These are phyloP conservation scores for Polyplosphaeria fusca DNA, from an alignment of 495 filamentous ascomycete species.

Conservation along the genomic window DNA sequence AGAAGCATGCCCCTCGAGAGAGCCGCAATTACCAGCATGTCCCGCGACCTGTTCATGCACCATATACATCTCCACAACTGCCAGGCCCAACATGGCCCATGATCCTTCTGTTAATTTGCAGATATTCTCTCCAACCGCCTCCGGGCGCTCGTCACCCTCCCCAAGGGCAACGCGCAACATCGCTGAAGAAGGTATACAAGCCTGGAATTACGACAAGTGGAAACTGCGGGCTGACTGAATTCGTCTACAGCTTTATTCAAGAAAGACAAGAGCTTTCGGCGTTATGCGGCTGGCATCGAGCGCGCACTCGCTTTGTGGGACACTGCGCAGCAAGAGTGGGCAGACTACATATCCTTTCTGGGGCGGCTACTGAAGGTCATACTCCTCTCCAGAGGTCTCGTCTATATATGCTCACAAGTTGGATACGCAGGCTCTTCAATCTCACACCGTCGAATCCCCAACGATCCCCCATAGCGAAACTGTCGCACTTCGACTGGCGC, in stretches of 20 bases:
- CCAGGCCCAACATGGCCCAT: conserved; percentile 37
- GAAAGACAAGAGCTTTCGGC: conserved; percentile 87
- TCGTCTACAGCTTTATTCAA: conserved; percentile 52
- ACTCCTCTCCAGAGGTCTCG: no score
- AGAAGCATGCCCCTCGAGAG: not conserved
- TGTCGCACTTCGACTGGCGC: conserved; percentile 86
- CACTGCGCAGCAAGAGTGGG: conserved; percentile 93
- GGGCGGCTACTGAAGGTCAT: conserved; percentile 83
- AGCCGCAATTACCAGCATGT: conserved; percentile 32
- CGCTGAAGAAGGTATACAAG: conserved; percentile 44
- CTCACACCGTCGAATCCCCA: conserved; percentile 66
- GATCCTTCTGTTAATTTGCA: conserved; percentile 34
- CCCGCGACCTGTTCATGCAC: conserved; percentile 3
- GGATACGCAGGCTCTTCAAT: conserved; percentile 72
- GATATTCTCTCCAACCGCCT: conserved; percentile 39
- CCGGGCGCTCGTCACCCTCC: conserved; percentile 43
- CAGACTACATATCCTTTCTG: conserved; percentile 97
- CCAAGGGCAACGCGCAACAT: conserved; percentile 36
- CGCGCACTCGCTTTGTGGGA: conserved; percentile 88
- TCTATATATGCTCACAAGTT: conserved; percentile 22
- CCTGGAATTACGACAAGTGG: no score
- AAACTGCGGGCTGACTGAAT: conserved; percentile 15
- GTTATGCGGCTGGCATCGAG: conserved; percentile 86
- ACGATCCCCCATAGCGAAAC: conserved; percentile 77
- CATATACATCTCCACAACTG: conserved; percentile 7